Percentiles rank a stretch among this genome's conserved stretches.
These are phyloP conservation scores for Platismatia glauca DNA, from an alignment of 495 filamentous ascomycete genomes.

Conservation along the genomic window DNA sequence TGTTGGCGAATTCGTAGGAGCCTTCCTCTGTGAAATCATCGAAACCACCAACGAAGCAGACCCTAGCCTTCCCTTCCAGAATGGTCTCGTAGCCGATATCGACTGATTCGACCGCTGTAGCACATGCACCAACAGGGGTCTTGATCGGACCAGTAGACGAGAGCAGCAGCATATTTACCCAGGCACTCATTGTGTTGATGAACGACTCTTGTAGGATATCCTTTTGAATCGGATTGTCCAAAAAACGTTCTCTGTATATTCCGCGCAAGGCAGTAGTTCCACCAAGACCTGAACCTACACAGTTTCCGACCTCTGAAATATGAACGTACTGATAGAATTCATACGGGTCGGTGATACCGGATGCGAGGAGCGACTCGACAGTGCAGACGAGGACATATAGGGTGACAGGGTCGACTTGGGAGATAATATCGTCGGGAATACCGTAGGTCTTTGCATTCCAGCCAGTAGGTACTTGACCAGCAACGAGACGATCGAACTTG, in stretches of 20 bases:
- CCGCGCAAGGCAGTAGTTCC: conserved; percentile 83
- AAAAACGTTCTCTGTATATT: conserved; percentile 97
- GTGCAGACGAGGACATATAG: conserved; percentile 90
- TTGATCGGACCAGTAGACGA: conserved; percentile 98
- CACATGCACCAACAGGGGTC: conserved; percentile 95
- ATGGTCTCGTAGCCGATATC: conserved; percentile 98
- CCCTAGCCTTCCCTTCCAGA: conserved; percentile 88
- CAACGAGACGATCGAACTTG: conserved; percentile 91
- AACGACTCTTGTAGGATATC: conserved; percentile 99
- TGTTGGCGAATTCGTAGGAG: conserved; percentile 99
- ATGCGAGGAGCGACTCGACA: conserved; percentile 77
- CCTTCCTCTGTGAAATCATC: conserved; percentile 99
- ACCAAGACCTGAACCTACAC: conserved; percentile 94
- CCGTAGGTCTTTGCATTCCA: conserved; percentile 95
- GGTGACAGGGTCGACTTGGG: conserved; percentile 93
- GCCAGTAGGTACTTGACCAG: conserved; percentile 91
- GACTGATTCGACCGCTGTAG: conserved; percentile 92
- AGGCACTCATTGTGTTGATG: conserved; percentile 99
- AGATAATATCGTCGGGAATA: conserved; percentile 94
- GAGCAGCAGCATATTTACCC: conserved; percentile 97
- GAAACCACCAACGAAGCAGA: conserved; percentile 97
- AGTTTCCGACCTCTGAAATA: conserved; percentile 96
- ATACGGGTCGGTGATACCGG: conserved; percentile 98
- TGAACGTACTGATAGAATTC: conserved; percentile 99
- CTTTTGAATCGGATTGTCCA: conserved; percentile 97